Percentiles rank a stretch among this genome's conserved stretches.
Evolutionary conservation across 176 grass and related monocot genomes (phyloP).

Genomic region (Ensete ventricosum): DNA sequence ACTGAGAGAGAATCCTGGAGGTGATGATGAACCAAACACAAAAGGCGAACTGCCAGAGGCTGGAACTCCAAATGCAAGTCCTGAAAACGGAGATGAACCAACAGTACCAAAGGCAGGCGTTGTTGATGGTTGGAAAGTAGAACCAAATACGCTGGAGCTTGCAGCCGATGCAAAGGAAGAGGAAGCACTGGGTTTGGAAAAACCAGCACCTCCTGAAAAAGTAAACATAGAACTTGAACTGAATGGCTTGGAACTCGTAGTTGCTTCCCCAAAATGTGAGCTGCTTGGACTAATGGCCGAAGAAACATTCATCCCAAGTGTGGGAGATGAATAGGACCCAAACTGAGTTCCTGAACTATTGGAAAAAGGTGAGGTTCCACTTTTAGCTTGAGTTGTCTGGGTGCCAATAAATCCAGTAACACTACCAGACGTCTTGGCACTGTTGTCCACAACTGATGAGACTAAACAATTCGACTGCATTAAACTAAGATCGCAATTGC

Average conservation of each 20-base stretch:
- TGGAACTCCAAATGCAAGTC: slow-evolving; percentile 39
- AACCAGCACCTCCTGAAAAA: slow-evolving; percentile 1
- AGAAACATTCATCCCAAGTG: slow-evolving; percentile 34
- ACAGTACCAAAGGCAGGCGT: slow-evolving; percentile 34
- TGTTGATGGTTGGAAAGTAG: slow-evolving; percentile 33
- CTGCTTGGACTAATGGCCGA: slow-evolving; percentile 33
- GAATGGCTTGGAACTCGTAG: slow-evolving; percentile 5
- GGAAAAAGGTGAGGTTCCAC: slow-evolving; percentile 14
- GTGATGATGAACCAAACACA: slow-evolving; percentile 34
- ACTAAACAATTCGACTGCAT: slow-evolving; percentile 30
- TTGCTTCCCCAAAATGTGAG: slow-evolving; percentile 40
- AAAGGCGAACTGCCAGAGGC: slow-evolving; percentile 26
- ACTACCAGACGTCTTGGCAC: slow-evolving; percentile 21
- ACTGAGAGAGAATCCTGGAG: slow-evolving; percentile 25
- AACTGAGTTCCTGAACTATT: slow-evolving; percentile 29
- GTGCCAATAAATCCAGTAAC: slow-evolving; percentile 23
- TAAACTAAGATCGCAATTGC: slow-evolving; percentile 31
- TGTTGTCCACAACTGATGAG: slow-evolving; percentile 21
- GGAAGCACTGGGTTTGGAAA: background rate
- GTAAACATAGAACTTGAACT: slow-evolving; percentile 5
- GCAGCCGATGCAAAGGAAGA: slow-evolving; percentile 14
- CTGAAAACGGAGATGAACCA: slow-evolving; percentile 31
- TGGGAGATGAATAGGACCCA: slow-evolving; percentile 15
- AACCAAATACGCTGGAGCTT: slow-evolving; percentile 27
- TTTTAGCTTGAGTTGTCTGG: slow-evolving; percentile 22